Base-by-base conservation (phyloP, 257 asterid species). In the Penstemon eatonii region DNA sequence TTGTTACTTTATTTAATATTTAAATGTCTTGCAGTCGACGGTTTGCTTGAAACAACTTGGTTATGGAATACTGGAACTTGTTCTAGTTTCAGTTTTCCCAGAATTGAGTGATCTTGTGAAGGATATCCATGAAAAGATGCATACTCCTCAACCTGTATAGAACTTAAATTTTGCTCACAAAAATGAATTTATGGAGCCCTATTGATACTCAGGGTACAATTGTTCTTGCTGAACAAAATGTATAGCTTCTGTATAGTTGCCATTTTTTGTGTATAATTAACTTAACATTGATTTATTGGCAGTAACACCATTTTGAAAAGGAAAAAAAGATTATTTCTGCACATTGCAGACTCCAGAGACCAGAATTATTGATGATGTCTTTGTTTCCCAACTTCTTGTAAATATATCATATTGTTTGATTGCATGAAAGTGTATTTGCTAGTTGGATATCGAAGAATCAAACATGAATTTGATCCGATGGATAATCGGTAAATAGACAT, bases 11-110 rank as follows among this genome's bases (percentile, higher is more conserved):
- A 47, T 60, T 51, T 25, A 56, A 58, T 59, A 25, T 50, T 46
- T 12, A 50, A 66, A 75, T 56, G 46, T n/a, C 40, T 61, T 72
- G 93, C 96, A 95, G 98, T 95, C 99, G 38, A 76, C 90, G 18
- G 78, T 88, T 40, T 95, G 99, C 67, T 74, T 95, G 78, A 91
- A 95, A 95, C 99, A 95, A 82, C 94, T 95, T 73, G 92, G 94
- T 3, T 94, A 87, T 73, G 98, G 90, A 53, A 88, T 94, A 68
- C 86, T 94, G 43, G 99, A 94, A 77, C 96, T 87, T 47, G 81
- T 89, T 51, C 85, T 94, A 13, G 53, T 91, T 65, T 84, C 96
- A 36, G 62, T 91, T 49, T 91, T 91, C 73, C 99, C 99, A 0
- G 98, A 94, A 79, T 47, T 94, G 71, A 85, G 80, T 52, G 95